Conservation (phyloP, 2,329 filamentous ascomycete genomes). For the Calonectria pteridis region DNA sequence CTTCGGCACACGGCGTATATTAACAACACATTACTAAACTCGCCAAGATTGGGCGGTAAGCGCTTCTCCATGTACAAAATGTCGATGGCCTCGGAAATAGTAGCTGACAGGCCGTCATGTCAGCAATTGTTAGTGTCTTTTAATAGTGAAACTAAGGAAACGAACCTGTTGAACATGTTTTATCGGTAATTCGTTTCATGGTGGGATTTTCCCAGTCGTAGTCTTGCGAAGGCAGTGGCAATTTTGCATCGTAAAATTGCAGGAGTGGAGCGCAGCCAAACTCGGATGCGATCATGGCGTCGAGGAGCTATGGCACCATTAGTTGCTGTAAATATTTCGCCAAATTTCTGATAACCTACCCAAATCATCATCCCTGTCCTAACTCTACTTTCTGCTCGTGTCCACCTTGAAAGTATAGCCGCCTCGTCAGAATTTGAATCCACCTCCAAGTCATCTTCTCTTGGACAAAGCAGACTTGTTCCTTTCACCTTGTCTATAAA, state of each 20-base stretch:
- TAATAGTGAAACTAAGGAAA: background rate
- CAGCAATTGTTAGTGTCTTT: background rate
- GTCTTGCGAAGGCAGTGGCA: background rate
- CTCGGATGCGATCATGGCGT: background rate
- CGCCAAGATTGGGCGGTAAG: conserved; percentile 27
- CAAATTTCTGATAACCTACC: background rate
- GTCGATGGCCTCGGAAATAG: conserved; percentile 30
- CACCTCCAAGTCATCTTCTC: no score
- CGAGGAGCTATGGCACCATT: background rate
- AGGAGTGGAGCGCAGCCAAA: background rate
- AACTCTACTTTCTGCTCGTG: background rate
- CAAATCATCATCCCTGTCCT: conserved; percentile 12
- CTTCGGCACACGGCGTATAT: conserved; percentile 29
- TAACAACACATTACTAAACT: conserved; percentile 31
- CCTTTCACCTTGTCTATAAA: background rate
- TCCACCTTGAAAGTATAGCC: background rate
- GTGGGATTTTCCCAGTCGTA: background rate
- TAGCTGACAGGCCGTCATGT: background rate
- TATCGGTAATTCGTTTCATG: background rate
- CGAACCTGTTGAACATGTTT: background rate
- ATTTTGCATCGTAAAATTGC: background rate
- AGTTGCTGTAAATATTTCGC: background rate
- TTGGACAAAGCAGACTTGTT: background rate
- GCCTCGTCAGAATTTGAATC: background rate
- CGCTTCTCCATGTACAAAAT: conserved; percentile 36